Conservation (phyloP, 495 filamentous ascomycete genomes). For the Penicillium coprophilum region DNA sequence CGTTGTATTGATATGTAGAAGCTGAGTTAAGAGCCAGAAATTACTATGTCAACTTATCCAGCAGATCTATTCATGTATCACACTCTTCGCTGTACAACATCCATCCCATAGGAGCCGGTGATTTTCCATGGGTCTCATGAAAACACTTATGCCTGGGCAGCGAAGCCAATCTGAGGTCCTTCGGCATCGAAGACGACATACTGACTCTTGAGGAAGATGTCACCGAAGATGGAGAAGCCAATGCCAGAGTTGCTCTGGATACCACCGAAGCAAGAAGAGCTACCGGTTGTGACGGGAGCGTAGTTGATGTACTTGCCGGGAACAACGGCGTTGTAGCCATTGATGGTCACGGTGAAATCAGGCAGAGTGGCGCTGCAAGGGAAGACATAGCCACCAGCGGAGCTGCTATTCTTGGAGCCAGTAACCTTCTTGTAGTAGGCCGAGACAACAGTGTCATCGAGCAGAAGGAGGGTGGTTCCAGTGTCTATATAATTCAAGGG, state of each 20-base stretch:
- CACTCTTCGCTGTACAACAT: conserved; percentile 8
- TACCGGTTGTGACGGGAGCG: conserved; percentile 39
- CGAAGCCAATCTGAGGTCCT: conserved; percentile 61
- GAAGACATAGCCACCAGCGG: conserved; percentile 65
- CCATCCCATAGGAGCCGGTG: not conserved
- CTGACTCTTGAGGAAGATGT: conserved; percentile 76
- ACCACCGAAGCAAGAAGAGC: conserved; percentile 61
- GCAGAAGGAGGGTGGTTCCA: conserved; percentile 70
- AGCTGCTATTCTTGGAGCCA: conserved; percentile 46
- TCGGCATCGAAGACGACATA: conserved; percentile 72
- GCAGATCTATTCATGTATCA: conserved; percentile 4
- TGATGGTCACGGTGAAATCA: conserved; percentile 59
- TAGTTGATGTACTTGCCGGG: conserved; percentile 47
- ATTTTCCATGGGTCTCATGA: not conserved
- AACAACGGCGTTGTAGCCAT: conserved; percentile 44
- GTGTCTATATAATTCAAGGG: conserved; percentile 43
- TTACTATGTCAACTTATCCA: conserved; percentile 14
- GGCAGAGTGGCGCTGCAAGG: conserved; percentile 63
- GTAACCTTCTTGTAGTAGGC: conserved; percentile 64
- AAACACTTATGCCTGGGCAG: conserved; percentile 39
- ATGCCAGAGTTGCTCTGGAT: conserved; percentile 63
- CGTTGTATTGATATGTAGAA: conserved; percentile 25
- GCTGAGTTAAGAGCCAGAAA: conserved; percentile 19
- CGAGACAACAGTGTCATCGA: conserved; percentile 54
- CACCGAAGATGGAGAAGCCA: conserved; percentile 70